Conservation (phyloP, 2,329 filamentous ascomycete genomes). For the Alternaria ventricosa region DNA sequence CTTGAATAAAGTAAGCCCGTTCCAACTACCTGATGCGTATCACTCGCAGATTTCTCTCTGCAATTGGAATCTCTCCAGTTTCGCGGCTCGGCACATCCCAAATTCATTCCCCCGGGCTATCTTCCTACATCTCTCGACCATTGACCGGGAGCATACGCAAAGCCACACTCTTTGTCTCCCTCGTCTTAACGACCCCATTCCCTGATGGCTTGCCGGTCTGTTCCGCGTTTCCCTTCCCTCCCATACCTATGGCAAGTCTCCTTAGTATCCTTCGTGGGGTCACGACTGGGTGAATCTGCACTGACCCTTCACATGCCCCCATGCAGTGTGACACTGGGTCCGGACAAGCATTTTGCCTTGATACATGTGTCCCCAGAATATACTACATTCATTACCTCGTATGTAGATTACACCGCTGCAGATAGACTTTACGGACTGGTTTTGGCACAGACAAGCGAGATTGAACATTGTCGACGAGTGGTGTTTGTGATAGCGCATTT, state of each 20-base stretch:
- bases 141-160: not conserved
- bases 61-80: not conserved
- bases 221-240: not conserved
- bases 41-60: not conserved
- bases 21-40: not conserved
- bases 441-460: not conserved
- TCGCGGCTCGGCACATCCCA: not conserved
- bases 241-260: not conserved
- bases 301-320: not conserved
- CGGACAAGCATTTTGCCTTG: not conserved
- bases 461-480: not conserved
- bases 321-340: not conserved
- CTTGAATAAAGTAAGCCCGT: not conserved
- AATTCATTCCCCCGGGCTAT: not conserved
- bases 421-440: not conserved
- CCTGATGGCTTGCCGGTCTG: not conserved
- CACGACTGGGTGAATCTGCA: not conserved
- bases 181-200: not conserved
- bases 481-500: not conserved
- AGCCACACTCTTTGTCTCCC: not conserved
- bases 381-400: not conserved
- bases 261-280: not conserved
- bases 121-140: not conserved
- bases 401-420: not conserved
- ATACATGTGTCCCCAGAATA: not conserved